Conservation (phyloP, 305 asterid genomes). For the Rubia peregrina region DNA sequence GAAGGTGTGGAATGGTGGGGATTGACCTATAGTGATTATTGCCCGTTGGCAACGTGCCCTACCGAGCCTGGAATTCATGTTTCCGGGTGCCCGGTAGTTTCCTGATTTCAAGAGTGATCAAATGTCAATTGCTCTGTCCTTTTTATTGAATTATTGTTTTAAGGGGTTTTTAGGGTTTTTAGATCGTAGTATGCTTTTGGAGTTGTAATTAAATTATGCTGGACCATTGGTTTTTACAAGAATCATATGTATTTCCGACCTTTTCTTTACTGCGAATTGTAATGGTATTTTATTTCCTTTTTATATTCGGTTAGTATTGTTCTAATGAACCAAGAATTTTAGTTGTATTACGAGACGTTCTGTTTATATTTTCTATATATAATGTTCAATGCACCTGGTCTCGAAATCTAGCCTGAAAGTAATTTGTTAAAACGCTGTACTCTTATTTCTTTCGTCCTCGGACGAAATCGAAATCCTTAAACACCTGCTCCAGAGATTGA, state of each 20-base stretch:
- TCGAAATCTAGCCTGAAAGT: neutral
- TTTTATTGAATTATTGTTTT: neutral
- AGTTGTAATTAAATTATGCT: neutral
- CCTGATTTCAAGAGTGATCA: neutral
- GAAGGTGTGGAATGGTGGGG: constrained; percentile 46
- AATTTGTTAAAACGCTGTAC: neutral
- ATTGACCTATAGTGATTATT: neutral
- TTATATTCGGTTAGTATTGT: neutral
- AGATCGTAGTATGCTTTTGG: neutral
- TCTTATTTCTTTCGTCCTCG: too few species aligned
- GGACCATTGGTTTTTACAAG: too few species aligned
- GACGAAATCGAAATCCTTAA: neutral
- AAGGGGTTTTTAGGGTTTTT: neutral
- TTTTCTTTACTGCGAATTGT: neutral
- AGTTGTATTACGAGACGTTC: neutral
- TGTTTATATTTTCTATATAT: neutral
- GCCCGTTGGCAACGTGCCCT: neutral
- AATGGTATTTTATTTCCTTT: neutral
- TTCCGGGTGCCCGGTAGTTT: neutral
- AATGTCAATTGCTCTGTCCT: too few species aligned
- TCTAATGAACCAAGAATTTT: neutral
- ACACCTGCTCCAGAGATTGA: neutral
- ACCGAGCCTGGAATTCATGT: neutral
- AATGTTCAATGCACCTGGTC: neutral
- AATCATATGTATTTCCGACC: neutral